Evolutionary conservation across 2,329 filamentous ascomycete species (phyloP).

Genomic region (Pyrenophora teres): DNA sequence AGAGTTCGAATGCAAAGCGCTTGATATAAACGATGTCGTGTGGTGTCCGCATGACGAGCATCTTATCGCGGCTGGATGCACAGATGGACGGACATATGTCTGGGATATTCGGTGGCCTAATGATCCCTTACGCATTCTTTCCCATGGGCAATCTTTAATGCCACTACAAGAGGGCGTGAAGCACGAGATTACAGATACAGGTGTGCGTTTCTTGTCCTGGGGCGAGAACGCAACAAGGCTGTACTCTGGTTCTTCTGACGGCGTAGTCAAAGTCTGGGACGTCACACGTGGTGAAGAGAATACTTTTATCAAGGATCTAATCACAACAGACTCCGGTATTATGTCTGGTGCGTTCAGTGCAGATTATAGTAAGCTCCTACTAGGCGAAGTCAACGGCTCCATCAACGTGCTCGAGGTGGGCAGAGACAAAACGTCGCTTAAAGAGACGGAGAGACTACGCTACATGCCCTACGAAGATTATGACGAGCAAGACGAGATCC

Average conservation of each 20-base stretch:
- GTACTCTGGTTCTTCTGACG: conserved; percentile 66
- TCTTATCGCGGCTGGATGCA: conserved; percentile 64
- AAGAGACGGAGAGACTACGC: conserved; percentile 35
- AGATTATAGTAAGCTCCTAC: conserved; percentile 59
- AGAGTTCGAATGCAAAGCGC: conserved; percentile 61
- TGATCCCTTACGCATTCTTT: conserved; percentile 54
- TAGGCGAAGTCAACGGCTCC: conserved; percentile 62
- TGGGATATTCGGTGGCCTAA: conserved; percentile 61
- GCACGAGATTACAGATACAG: conserved; percentile 60
- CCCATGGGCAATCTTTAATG: conserved; percentile 57
- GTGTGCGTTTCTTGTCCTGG: conserved; percentile 64
- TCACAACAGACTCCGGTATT: conserved; percentile 57
- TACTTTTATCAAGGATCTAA: conserved; percentile 57
- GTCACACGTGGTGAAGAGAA: conserved; percentile 58
- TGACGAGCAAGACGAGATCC: conserved; percentile 3
- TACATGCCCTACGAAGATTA: conserved; percentile 31
- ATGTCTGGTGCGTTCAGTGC: conserved; percentile 63
- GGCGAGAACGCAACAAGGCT: conserved; percentile 57
- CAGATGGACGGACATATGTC: conserved; percentile 63
- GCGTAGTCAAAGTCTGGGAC: conserved; percentile 64
- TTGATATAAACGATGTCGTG: conserved; percentile 65
- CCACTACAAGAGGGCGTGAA: conserved; percentile 51
- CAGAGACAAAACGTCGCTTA: conserved; percentile 36
- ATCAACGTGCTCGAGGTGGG: conserved; percentile 58
- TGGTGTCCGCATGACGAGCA: conserved; percentile 57